A percentile compares a stretch with the other conserved stretches of the same genome.
These are phyloP conservation scores for Kodamaea sagamina DNA, from an alignment of 805 yeast genomes.

Conservation along the genomic window DNA sequence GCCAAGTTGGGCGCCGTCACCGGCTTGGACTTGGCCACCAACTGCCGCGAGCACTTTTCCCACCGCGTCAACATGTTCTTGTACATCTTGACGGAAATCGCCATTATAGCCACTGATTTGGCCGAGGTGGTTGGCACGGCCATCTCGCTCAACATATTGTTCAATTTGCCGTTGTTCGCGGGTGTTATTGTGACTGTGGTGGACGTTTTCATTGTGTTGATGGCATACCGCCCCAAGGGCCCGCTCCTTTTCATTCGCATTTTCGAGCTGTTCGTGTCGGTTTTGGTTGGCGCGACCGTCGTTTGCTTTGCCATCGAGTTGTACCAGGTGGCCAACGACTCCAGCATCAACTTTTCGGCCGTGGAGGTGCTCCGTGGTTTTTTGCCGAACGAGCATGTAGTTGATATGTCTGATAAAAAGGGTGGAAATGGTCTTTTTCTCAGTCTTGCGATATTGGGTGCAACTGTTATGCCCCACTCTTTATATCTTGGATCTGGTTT, in stretches of 20 bases:
- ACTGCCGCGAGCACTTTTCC: slow-evolving; percentile 77
- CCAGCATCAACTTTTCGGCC: slow-evolving; percentile 44
- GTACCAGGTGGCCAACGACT: slow-evolving; percentile 59
- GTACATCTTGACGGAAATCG: slow-evolving; percentile 81
- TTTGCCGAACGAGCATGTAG: slow-evolving; percentile 48
- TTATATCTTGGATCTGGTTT: slow-evolving; percentile 82
- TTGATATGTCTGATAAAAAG: slow-evolving; percentile 25
- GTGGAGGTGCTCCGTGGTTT: slow-evolving; percentile 68
- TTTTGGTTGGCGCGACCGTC: slow-evolving; percentile 78
- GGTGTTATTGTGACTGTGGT: slow-evolving; percentile 86
- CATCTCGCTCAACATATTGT: slow-evolving; percentile 81
- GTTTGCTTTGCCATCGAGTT: slow-evolving; percentile 81
- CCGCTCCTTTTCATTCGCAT: slow-evolving; percentile 74
- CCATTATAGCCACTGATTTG: slow-evolving; percentile 92
- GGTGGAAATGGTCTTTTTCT: slow-evolving; percentile 63
- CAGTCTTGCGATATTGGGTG: slow-evolving; percentile 84
- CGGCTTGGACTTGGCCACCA: slow-evolving; percentile 87
- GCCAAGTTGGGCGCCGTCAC: slow-evolving; percentile 92
- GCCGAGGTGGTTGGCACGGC: slow-evolving; percentile 99
- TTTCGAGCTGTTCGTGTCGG: slow-evolving; percentile 80
- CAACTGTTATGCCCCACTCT: slow-evolving; percentile 95
- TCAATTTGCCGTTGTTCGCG: slow-evolving; percentile 72
- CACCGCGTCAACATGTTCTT: slow-evolving; percentile 57
- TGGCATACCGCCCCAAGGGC: slow-evolving; percentile 86
- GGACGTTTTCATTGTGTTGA: slow-evolving; percentile 80